These are phyloP conservation scores for Leccinum longicurvipes DNA, from an alignment of 768 basidiomycete genomes.

Conservation along the genomic window DNA sequence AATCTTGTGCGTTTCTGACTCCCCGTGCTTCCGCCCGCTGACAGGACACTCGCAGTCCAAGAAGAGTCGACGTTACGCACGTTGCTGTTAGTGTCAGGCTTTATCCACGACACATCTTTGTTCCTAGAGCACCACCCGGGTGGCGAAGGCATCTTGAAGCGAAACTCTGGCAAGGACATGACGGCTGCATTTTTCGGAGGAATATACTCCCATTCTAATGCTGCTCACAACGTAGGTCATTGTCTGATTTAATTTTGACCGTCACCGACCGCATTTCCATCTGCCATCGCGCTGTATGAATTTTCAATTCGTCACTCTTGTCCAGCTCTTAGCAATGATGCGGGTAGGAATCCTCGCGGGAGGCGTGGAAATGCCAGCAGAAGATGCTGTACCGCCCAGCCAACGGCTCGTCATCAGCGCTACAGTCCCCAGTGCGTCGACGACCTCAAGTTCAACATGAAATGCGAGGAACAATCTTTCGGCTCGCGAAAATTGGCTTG, in stretches of 20 bases:
- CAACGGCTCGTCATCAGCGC: slow-evolving; percentile 36
- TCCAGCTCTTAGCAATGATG: slow-evolving; percentile 69
- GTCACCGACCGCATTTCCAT: slow-evolving; percentile 5
- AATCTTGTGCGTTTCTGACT: slow-evolving; percentile 54
- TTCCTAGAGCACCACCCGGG: slow-evolving; percentile 82
- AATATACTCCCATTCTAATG: slow-evolving; percentile 77
- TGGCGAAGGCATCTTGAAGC: slow-evolving; percentile 55
- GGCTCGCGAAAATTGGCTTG: background rate
- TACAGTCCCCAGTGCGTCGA: slow-evolving; percentile 6
- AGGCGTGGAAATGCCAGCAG: slow-evolving; percentile 51
- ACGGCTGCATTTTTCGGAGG: slow-evolving; percentile 87
- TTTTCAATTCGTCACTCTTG: background rate
- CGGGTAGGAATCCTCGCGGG: slow-evolving; percentile 64
- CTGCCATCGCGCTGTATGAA: background rate
- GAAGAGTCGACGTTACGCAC: slow-evolving; percentile 61
- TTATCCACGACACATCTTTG: slow-evolving; percentile 78
- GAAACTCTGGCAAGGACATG: slow-evolving; percentile 74
- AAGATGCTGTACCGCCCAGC: slow-evolving; percentile 44
- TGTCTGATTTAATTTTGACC: background rate
- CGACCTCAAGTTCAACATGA: background rate
- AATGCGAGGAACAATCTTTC: background rate
- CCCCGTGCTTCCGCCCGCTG: background rate
- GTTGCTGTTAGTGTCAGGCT: slow-evolving; percentile 76
- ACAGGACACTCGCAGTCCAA: slow-evolving; percentile 44
- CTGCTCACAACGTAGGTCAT: slow-evolving; percentile 66